Conservation (phyloP, 2,329 filamentous ascomycete species). For the Fusarium subglutinans region DNA sequence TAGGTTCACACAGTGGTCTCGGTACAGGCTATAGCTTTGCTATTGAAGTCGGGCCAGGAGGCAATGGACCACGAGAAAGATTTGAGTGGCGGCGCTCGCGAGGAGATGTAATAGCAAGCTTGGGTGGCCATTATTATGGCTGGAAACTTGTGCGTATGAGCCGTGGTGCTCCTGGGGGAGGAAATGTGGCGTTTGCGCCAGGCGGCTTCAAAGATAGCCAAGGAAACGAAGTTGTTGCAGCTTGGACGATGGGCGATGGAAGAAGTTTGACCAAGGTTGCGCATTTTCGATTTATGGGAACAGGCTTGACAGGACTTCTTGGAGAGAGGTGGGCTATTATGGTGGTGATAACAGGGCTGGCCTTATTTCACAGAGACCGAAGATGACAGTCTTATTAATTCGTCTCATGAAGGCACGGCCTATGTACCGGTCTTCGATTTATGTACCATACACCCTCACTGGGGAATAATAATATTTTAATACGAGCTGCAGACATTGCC, state of each 20-base stretch:
- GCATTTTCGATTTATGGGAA: constrained; percentile 37
- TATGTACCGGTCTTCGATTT: not conserved
- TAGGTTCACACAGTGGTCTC: constrained; percentile 10
- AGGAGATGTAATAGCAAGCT: constrained; percentile 20
- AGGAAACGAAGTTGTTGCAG: constrained; percentile 38
- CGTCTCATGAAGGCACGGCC: no score
- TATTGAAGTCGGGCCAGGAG: constrained; percentile 29
- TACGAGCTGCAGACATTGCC: not conserved
- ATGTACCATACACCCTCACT: not conserved
- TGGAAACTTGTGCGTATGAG: constrained; percentile 39
- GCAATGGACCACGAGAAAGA: constrained; percentile 29
- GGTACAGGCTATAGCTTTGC: constrained; percentile 21
- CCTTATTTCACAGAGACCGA: constrained; percentile 22
- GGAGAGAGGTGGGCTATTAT: constrained; percentile 43
- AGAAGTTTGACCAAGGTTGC: constrained; percentile 29
- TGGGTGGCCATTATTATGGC: constrained; percentile 25
- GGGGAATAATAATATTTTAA: not conserved
- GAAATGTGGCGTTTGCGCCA: constrained; percentile 5
- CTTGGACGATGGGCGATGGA: constrained; percentile 25
- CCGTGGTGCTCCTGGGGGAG: constrained; percentile 17
- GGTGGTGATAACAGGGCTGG: constrained; percentile 33
- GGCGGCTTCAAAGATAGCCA: constrained; percentile 27
- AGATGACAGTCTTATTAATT: not conserved
- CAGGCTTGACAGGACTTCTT: constrained; percentile 33
- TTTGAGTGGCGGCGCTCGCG: constrained; percentile 39